Base-by-base conservation (phyloP, 148 eudicot genomes). In the Cornus suecica region DNA sequence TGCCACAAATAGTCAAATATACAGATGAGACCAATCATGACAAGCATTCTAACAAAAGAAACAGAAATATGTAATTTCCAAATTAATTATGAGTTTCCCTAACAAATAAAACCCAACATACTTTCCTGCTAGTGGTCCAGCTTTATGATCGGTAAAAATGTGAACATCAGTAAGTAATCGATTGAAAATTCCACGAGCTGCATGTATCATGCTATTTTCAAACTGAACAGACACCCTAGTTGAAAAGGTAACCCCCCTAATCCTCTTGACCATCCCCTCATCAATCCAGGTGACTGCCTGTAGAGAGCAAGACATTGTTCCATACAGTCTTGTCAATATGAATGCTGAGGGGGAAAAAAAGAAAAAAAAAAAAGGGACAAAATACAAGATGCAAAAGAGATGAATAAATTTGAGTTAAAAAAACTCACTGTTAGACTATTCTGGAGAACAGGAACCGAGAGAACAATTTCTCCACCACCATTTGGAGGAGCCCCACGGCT, bases 161-260 rank as follows among this genome's bases (percentile, higher is more conserved):
- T 88, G 90, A 61, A 95, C 90, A 86, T 92, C 97, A 24, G 91
- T 89, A 80, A 92, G 93, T 82, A 95, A 84, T 60, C 78, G 88
- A 81, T 95, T 95, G 61, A 95, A 86, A 81, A 95, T 83, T 66
- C 99, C 97, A 83, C 97, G 93, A 48, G 97, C 92, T 42, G 94
- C 84, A 79, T 91, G 92, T 78, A 87, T 84, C 89, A 92, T 86
- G 60, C 83, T 62, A 42, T 88, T 87, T 84, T 95, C 97, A 74
- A 89, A 92, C 80, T 95, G 97, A 25, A 74, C 79, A 26, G 91
- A 86, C 20, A 95, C 94, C 83, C 88, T 86, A 23, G 97, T 84
- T 1, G 99, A 91, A 69, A 92, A 95, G 9, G 88, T 64, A 48
- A 88, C 84, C 20, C 97, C 99, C 79, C 99, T 88, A 56, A 95